A percentile compares a stretch with the other conserved stretches of the same genome.
Evolutionary conservation across 2,329 filamentous ascomycete species (phyloP).

Genomic region (Dendrostoma leiphaemia): DNA sequence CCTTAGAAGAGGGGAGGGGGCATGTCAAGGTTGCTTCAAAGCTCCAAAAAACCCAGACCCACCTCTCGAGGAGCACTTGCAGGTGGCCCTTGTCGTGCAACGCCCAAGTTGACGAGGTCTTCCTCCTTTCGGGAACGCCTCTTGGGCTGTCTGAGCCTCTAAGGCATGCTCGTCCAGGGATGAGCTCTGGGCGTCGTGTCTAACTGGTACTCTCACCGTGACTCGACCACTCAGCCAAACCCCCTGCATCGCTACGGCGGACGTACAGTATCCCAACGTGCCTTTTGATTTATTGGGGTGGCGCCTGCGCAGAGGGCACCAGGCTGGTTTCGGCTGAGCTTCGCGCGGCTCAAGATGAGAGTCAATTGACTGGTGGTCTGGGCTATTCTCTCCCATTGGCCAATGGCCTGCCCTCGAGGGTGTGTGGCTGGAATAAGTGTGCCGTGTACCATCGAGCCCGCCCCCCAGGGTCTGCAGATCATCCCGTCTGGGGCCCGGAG

Average conservation of each 20-base stretch:
- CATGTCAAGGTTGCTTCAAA: conserved; percentile 1
- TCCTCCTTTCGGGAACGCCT: neutral
- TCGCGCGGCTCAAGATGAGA: conserved; percentile 1
- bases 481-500: neutral
- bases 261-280: neutral
- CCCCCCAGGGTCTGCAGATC: neutral
- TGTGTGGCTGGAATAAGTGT: neutral
- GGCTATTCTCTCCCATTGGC: neutral
- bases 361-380: neutral
- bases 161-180: neutral
- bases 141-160: too few species aligned
- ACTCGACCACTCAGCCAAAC: too few species aligned
- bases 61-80: conserved; percentile 1
- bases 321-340: neutral
- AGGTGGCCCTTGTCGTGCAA: neutral
- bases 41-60: conserved; percentile 5
- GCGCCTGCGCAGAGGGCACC: neutral
- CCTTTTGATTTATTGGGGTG: neutral
- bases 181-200: neutral
- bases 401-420: neutral
- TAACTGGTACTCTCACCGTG: neutral
- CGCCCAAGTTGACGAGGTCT: neutral
- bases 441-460: neutral
- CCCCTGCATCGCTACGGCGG: neutral
- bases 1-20: too few species aligned